Base-by-base conservation (phyloP, 108 stramenopile species). In the Parietichytrium sp. region DNA sequence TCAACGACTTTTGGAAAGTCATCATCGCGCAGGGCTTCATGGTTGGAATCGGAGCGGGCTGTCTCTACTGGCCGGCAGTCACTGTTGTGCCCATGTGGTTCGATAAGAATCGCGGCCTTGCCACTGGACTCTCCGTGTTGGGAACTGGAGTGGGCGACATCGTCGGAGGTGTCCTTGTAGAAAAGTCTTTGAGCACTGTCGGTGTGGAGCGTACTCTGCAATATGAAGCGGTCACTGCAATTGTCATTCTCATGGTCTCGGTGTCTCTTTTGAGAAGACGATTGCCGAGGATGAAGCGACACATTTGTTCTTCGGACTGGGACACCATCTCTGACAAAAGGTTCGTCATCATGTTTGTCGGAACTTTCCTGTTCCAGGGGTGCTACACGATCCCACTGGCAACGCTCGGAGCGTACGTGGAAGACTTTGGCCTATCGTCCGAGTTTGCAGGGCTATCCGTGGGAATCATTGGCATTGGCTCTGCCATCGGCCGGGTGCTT, bases 81-180 rank as follows among this genome's bases (percentile, higher is more conserved):
- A 72, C 38, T 42, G 61, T 72, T n/a, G n/a, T 72, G 38, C 61
- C 61, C 33, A 72, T 72, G 61, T 72, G 61, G 61, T 72, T 72
- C 42, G 61, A 72, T 10, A 72, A 72, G 3, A 33, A 42, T 27
- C 29, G 61, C 10, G 61, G 38, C 42, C 61, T 72, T 47, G 61
- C 61, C 1, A 33, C 45, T 7, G 61, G 61, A 33, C 36, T 72
- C 45, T 16, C 38, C 2, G 61, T 72, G 3, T 72, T 72, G 13
- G 61, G 61, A 33, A 42, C 38, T 7, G 61, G 61, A n/a, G 45
- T 72, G 23, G 61, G 61, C 6, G 45, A 72, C 33, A 45, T 72
- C 42, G 61, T 72, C 61, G 45, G 36, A 42, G 61, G 61, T 42
- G 61, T 72, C 61, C 38, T 72, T 2, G 61, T 72, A n/a, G 61